Percentiles rank a stretch among this genome's conserved stretches.
Evolutionary conservation across 495 filamentous ascomycete species (phyloP).

Genomic region (Podospora fimiseda): DNA sequence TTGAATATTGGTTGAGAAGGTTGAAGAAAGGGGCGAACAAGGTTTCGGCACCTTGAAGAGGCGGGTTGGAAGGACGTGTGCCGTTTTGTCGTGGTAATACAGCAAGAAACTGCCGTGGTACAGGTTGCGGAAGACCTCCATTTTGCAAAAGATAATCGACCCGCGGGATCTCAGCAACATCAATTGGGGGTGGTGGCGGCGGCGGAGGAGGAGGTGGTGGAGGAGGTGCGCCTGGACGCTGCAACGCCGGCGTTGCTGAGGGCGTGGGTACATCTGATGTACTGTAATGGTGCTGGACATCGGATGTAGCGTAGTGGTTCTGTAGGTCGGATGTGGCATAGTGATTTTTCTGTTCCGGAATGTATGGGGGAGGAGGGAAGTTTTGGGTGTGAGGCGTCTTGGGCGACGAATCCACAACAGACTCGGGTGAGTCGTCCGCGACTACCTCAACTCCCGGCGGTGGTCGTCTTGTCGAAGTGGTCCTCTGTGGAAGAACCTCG

Average conservation of each 20-base stretch:
- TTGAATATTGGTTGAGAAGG: slow-evolving; percentile 76
- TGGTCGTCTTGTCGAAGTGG: slow-evolving; percentile 26
- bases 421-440: slow-evolving; percentile 40
- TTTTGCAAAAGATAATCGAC: slow-evolving; percentile 88
- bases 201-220: slow-evolving; percentile 72
- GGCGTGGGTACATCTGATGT: slow-evolving; percentile 35
- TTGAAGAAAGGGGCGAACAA: slow-evolving; percentile 75
- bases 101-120: slow-evolving; percentile 61
- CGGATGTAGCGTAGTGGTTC: slow-evolving; percentile 33
- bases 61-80: slow-evolving; percentile 43
- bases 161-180: slow-evolving; percentile 55
- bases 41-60: slow-evolving; percentile 52
- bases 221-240: slow-evolving; percentile 40
- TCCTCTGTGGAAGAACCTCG: slow-evolving; percentile 57
- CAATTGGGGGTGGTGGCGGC: slow-evolving; percentile 68
- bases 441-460: slow-evolving; percentile 26
- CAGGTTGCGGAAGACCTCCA: slow-evolving; percentile 63
- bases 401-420: slow-evolving; percentile 49
- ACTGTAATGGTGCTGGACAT: slow-evolving; percentile 17
- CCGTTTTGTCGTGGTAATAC: slow-evolving; percentile 45
- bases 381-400: slow-evolving; percentile 50
- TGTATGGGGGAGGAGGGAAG: slow-evolving; percentile 35
- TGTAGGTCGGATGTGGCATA: slow-evolving; percentile 26
- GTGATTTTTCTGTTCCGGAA: slow-evolving; percentile 29
- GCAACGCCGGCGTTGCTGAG: slow-evolving; percentile 29